Conservation (phyloP, 345 rosid species). For the Populus euphratica region DNA sequence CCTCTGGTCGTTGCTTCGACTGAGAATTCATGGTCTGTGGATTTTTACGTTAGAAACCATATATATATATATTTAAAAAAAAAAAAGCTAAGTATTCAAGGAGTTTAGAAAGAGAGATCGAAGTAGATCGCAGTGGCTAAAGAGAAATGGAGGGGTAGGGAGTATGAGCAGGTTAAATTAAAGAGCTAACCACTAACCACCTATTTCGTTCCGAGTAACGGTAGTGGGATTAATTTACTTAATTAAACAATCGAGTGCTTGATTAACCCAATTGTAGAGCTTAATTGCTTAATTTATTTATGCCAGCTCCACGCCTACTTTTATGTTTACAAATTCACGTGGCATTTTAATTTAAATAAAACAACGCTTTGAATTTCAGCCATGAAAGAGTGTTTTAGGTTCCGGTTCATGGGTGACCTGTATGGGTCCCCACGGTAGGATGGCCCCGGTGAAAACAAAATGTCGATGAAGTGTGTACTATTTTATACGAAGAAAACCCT, state of each 20-base stretch:
- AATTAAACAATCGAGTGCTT: background rate
- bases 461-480: background rate
- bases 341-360: no score
- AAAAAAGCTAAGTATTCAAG: background rate
- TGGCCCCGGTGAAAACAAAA: background rate
- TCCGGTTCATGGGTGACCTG: background rate
- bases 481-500: background rate
- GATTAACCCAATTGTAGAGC: background rate
- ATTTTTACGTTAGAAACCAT: background rate
- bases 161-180: background rate
- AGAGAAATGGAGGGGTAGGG: background rate
- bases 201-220: background rate
- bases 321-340: background rate
- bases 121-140: background rate
- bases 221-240: background rate
- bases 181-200: background rate
- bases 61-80: background rate
- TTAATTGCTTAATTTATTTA: background rate
- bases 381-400: background rate
- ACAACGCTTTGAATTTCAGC: no score
- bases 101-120: background rate
- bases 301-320: background rate
- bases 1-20: constrained; percentile 42
- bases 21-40: constrained; percentile 36
- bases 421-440: background rate